These are phyloP conservation scores for Lotus japonicus DNA, from an alignment of 306 rosid species.

Conservation along the genomic window DNA sequence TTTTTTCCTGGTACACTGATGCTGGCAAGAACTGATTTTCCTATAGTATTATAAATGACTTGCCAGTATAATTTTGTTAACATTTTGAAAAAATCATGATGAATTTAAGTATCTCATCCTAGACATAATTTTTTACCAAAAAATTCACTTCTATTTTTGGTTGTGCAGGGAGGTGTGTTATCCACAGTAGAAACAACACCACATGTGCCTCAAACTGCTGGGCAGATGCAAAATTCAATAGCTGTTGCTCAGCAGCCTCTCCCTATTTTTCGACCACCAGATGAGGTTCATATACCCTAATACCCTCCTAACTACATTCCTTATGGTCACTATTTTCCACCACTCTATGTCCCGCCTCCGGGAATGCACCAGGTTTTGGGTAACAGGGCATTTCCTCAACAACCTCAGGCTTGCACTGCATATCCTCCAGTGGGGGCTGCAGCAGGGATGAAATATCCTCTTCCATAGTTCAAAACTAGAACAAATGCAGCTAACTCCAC, in stretches of 20 bases:
- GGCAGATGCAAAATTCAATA: conserved; percentile 85
- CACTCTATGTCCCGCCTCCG: conserved; percentile 77
- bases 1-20: background rate
- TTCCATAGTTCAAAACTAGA: conserved; percentile 80
- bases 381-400: conserved; percentile 82
- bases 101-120: background rate
- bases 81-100: too few relatives aligned
- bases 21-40: background rate
- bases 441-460: conserved; percentile 77
- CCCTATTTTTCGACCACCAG: conserved; percentile 62
- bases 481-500: conserved; percentile 62
- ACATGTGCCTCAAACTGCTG: conserved; percentile 75
- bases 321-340: conserved; percentile 73
- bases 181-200: conserved; percentile 67
- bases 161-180: conserved; percentile 73
- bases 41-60: too few relatives aligned
- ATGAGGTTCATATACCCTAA: conserved; percentile 78
- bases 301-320: conserved; percentile 88
- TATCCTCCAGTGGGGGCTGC: conserved; percentile 61
- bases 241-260: conserved; percentile 84
- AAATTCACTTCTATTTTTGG: too few relatives aligned
- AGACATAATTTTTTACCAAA: background rate
- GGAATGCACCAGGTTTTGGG: conserved; percentile 87
- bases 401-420: conserved; percentile 75
- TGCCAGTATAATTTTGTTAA: too few relatives aligned